A percentile compares a stretch with the other conserved stretches of the same genome.
These are phyloP conservation scores for Trypanosoma cruzi DNA, from an alignment of 208 protist genomes.

Conservation along the genomic window DNA sequence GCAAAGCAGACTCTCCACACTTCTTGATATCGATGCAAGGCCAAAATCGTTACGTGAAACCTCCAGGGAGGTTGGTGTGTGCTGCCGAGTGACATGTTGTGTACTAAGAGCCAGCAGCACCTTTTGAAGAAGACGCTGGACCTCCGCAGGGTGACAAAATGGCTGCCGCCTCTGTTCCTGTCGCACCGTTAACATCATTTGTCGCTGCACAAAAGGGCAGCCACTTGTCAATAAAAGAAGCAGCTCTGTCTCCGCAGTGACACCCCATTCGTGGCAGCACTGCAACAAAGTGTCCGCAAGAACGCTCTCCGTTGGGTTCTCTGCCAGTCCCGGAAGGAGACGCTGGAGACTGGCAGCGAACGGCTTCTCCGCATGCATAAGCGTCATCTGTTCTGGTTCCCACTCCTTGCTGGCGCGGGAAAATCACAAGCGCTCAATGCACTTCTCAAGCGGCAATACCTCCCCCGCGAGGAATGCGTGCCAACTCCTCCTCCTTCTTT, in stretches of 20 bases:
- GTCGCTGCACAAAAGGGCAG: slow-evolving; percentile 9
- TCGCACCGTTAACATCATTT: background rate
- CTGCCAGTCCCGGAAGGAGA: background rate
- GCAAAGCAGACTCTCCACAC: slow-evolving; percentile 12
- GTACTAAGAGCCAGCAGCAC: slow-evolving; percentile 9
- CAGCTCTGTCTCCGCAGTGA: slow-evolving; percentile 17
- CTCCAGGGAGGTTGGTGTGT: background rate
- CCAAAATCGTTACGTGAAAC: background rate
- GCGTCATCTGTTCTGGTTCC: background rate
- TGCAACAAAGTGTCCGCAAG: slow-evolving; percentile 12
- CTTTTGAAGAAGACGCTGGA: slow-evolving; percentile 23
- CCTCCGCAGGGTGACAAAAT: background rate
- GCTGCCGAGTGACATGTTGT: slow-evolving; percentile 14
- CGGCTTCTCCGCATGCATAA: background rate
- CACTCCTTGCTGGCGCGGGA: background rate
- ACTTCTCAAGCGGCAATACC: background rate
- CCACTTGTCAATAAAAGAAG: slow-evolving; percentile 20
- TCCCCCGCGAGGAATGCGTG: background rate
- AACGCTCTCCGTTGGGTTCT: background rate
- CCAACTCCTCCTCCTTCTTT: background rate
- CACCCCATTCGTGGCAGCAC: slow-evolving; percentile 13
- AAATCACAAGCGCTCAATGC: background rate
- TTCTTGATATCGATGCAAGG: slow-evolving; percentile 1
- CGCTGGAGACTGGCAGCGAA: background rate
- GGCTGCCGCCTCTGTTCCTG: background rate